phyloP scores from a whole-genome alignment of 2,329 filamentous ascomycete genomes.

The Nannizzia gypsea region DNA sequence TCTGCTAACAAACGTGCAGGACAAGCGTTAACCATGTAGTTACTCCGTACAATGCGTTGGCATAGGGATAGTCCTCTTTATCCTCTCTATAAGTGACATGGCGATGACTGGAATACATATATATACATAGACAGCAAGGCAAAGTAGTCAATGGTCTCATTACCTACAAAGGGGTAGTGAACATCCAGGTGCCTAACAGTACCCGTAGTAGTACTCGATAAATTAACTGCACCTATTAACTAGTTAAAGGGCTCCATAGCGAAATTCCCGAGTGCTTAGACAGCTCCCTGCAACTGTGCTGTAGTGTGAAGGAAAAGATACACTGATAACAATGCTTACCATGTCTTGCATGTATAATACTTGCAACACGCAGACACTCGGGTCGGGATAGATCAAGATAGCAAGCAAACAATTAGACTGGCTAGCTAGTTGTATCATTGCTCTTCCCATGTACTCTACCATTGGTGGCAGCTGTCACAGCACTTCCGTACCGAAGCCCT shows the following conservation, averaged over 20 bases:
- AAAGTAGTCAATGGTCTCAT: neutral
- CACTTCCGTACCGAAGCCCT: neutral
- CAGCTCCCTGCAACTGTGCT: neutral
- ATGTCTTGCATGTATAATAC: neutral
- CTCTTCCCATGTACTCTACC: neutral
- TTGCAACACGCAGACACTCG: constrained; percentile 1
- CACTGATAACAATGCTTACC: neutral
- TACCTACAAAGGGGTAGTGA: neutral
- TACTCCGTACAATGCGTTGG: too few relatives aligned
- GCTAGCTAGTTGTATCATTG: too few relatives aligned
- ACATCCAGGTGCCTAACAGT: neutral
- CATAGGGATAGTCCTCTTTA: too few relatives aligned
- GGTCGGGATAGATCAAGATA: neutral
- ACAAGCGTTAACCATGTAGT: too few relatives aligned
- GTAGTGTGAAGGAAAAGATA: neutral
- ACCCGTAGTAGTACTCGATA: neutral
- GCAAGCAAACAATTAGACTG: neutral
- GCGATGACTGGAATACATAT: neutral
- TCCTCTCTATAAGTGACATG: neutral
- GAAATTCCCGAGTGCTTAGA: neutral
- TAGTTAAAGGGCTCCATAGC: neutral
- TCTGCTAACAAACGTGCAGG: too few relatives aligned
- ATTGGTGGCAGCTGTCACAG: neutral
- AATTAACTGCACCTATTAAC: neutral
- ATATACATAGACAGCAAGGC: neutral